Evolutionary conservation across 2,329 filamentous ascomycete genomes (phyloP), one percentile per base, ranked within the genome.

Genomic region (Juglanconis juglandina): DNA sequence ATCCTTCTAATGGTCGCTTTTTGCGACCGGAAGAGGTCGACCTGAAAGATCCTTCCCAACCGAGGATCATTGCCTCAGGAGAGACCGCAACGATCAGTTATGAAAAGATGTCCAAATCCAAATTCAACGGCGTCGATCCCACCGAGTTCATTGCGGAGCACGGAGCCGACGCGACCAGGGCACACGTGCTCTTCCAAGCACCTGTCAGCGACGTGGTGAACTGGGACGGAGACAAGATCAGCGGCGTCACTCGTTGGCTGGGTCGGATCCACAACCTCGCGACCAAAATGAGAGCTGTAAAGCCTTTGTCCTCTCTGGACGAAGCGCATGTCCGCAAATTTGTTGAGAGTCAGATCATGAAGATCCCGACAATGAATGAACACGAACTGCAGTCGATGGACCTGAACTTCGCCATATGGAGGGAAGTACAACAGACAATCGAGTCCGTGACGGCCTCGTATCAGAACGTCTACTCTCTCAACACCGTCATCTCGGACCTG

Each of bases 21-120:
- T 78, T 96, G 32, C 88, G 85, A 64, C 89, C 90, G 0, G 81
- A 87, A 14, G 91, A 96, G 71, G 80, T 96, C 13, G 87, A 93
- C 64, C 67, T 88, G 4, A 79, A 77, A 3, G 79, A 83, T 46
- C 77, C 82, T 0, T 75, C 77, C 0, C 75, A 76, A 11, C 89
- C 89, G 1, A 77, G 79, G 57, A 82, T 95, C n/a, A 79, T 79
- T 17, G 79, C 81, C 0, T 89, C 86, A 0, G 84, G 86, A 3
- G 75, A 82, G 52, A 68, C 70, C 0, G 85, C 89, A 1, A 82
- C 77, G 34, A 74, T 92, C 17, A 87, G 85, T 1, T 96, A 84
- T 67, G 92, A 96, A 72, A 96, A 96, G 71, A 96, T 96, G 92
- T 95, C 90, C 44, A 96, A 96, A 76, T 96, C 91, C 68, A 96